Evolutionary conservation across 2,329 filamentous ascomycete species (phyloP).

Genomic region (Sarocladium strictum): DNA sequence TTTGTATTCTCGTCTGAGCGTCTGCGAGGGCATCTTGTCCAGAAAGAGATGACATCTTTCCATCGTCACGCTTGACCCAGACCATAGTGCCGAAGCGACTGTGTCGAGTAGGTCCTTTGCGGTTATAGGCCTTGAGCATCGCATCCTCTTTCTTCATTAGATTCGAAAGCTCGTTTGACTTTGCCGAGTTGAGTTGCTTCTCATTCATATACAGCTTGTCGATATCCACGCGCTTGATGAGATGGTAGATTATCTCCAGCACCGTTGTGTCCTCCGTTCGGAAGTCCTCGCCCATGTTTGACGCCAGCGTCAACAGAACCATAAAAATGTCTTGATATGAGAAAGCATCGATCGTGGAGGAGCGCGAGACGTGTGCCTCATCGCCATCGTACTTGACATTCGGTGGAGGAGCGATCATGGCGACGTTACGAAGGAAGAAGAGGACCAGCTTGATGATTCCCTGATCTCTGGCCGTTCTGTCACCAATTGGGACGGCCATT

Average conservation of each 20-base stretch:
- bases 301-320: constrained; percentile 77
- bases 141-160: constrained; percentile 77
- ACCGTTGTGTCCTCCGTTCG: constrained; percentile 81
- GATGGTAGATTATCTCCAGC: constrained; percentile 85
- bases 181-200: constrained; percentile 60
- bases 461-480: constrained; percentile 75
- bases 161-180: constrained; percentile 65
- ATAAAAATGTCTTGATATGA: constrained; percentile 86
- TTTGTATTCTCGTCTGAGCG: constrained; percentile 65
- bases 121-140: constrained; percentile 73
- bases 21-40: constrained; percentile 81
- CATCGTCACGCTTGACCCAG: constrained; percentile 84
- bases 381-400: constrained; percentile 76
- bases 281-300: constrained; percentile 92
- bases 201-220: constrained; percentile 82
- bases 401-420: constrained; percentile 71
- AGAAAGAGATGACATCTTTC: constrained; percentile 78
- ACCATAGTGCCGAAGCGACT: constrained; percentile 96
- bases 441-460: constrained; percentile 87
- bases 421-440: constrained; percentile 84
- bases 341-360: constrained; percentile 82
- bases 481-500: constrained; percentile 71
- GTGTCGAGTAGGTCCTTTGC: constrained; percentile 77
- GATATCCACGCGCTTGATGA: constrained; percentile 83
- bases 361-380: constrained; percentile 82